Evolutionary conservation across 106 monocot genomes (phyloP), one percentile per base, ranked within the genome.

Genomic region (Gastrodia elata): DNA sequence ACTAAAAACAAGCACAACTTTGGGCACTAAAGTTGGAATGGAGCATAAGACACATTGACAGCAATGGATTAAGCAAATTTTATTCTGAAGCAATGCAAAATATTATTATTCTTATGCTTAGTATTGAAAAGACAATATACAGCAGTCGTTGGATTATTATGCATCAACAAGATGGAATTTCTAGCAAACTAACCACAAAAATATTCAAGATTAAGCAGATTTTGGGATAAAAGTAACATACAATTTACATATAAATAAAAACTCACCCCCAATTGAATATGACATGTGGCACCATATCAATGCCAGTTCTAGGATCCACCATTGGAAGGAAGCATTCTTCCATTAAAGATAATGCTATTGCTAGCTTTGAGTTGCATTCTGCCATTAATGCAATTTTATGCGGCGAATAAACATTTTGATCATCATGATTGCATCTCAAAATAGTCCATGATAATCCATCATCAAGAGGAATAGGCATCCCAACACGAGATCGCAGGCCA

Each of bases 251-350:
- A 20, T 8, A 2, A 44, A 33, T 43, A 34, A 33, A 74, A n/a
- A 28, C 84, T 75, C 68, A 91, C 94, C 91, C 87, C 80, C 82
- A 80, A 70, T 89, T 95, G 82, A 91, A 95, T 64, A 95, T 49
- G 38, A 89, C 83, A 77, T 95, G 91, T 57, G 89, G 94, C 83
- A 95, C 91, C 85, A 95, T 91, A 81, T 89, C 76, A 35, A 95
- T 84, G 68, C 91, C 91, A 70, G 91, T 95, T 83, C 89, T 83
- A 65, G 94, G 82, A 78, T 95, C 91, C 64, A 95, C 83, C 91
- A 95, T 95, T 14, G 87, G 89, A 67, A 85, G 72, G 81, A 95
- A 95, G 78, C 91, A 91, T 79, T 95, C 94, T 78, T 95, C 91
- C 91, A 95, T 91, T 24, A 95, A 77, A 48, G 71, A 77, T 57